These are phyloP conservation scores for Dalbergia cochinchinensis DNA, from an alignment of 306 rosid genomes.

Conservation along the genomic window DNA sequence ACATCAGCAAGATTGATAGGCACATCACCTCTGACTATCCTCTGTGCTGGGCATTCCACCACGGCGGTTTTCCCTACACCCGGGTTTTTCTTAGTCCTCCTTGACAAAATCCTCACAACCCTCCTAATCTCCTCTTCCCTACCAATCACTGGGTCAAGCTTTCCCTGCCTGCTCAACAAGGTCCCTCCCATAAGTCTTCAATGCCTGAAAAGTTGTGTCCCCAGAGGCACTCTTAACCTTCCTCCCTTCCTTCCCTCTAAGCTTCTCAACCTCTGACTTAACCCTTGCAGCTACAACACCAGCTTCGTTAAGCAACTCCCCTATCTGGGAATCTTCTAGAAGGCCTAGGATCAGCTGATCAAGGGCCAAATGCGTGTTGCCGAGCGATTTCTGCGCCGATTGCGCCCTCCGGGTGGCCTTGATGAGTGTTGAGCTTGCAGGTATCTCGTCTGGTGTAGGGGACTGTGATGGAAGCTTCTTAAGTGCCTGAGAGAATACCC, in stretches of 20 bases:
- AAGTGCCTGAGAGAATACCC: conserved; percentile 76
- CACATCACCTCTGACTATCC: conserved; percentile 82
- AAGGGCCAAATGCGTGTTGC: conserved; percentile 88
- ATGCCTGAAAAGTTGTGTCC: conserved; percentile 76
- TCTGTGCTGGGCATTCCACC: conserved; percentile 90
- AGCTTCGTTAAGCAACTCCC: conserved; percentile 83
- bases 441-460: conserved; percentile 81
- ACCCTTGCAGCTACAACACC: conserved; percentile 69
- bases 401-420: conserved; percentile 81
- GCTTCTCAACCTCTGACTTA: conserved; percentile 76
- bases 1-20: conserved; percentile 89
- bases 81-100: conserved; percentile 91
- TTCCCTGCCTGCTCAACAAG: conserved; percentile 89
- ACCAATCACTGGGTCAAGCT: conserved; percentile 91
- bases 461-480: conserved; percentile 85
- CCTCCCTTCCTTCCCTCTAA: conserved; percentile 84
- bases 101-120: conserved; percentile 78
- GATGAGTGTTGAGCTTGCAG: conserved; percentile 72
- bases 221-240: conserved; percentile 87
- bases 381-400: conserved; percentile 71
- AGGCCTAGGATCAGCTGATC: conserved; percentile 87
- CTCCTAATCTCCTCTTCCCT: conserved; percentile 89
- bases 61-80: conserved; percentile 98
- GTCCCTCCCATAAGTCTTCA: conserved; percentile 89
- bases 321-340: conserved; percentile 87